A percentile compares a stretch with the other conserved stretches of the same genome.
phyloP scores from a whole-genome alignment of 495 filamentous ascomycete genomes.

The Niebla homalea region DNA sequence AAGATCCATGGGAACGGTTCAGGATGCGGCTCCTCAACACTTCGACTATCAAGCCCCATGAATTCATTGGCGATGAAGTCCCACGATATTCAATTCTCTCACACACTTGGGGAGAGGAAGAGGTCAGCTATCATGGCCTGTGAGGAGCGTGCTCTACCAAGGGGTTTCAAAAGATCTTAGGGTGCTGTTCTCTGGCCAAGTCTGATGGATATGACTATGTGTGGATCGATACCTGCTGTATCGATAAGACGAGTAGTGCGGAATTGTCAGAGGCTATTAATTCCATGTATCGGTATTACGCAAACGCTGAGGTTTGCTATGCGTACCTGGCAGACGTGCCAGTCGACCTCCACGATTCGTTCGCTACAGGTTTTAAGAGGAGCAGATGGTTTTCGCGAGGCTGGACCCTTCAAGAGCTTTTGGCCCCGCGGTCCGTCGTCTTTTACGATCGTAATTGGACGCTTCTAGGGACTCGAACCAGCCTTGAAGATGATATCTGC shows the following conservation, averaged over 20 bases:
- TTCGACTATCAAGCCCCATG: too few species aligned
- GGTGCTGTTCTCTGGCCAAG: slow-evolving; percentile 12
- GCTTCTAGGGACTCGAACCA: slow-evolving; percentile 12
- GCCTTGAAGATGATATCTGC: slow-evolving; percentile 8
- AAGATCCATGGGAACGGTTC: too few species aligned
- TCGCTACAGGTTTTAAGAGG: neutral
- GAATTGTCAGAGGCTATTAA: slow-evolving; percentile 30
- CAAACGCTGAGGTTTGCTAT: neutral
- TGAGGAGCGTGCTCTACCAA: too few species aligned
- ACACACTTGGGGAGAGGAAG: too few species aligned
- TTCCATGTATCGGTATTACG: slow-evolving; percentile 25
- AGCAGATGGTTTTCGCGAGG: slow-evolving; percentile 26
- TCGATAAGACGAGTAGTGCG: slow-evolving; percentile 20
- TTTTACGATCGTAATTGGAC: slow-evolving; percentile 15
- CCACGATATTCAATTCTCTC: too few species aligned
- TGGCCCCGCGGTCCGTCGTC: slow-evolving; percentile 16
- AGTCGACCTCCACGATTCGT: neutral
- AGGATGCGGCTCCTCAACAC: too few species aligned
- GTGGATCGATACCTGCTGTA: slow-evolving; percentile 32
- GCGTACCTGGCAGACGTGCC: slow-evolving; percentile 23
- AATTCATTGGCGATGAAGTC: too few species aligned
- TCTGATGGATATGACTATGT: slow-evolving; percentile 14
- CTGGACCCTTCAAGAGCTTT: slow-evolving; percentile 25
- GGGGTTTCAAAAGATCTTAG: too few species aligned
- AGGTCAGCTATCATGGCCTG: too few species aligned